Percentiles rank a stretch among this genome's conserved stretches.
These are phyloP conservation scores for Zizania palustris DNA, from an alignment of 202 grass and related monocot species.

Conservation along the genomic window DNA sequence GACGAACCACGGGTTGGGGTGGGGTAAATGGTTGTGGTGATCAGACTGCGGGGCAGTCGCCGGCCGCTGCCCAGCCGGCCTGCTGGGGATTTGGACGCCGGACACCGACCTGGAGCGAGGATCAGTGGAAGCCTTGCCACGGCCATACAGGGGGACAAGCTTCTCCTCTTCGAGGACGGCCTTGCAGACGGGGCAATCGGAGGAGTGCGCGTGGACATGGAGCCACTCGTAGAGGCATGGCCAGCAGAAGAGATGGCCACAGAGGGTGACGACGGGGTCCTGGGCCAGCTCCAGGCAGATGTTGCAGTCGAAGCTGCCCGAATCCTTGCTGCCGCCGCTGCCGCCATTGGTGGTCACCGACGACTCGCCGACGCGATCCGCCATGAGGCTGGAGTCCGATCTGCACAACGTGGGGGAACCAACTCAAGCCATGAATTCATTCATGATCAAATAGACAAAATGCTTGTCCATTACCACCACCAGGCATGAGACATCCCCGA, in stretches of 20 bases:
- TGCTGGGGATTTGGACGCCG: constrained; percentile 49
- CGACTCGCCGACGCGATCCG: constrained; percentile 35
- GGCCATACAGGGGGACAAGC: constrained; percentile 75
- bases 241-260: constrained; percentile 83
- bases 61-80: constrained; percentile 61
- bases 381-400: constrained; percentile 45
- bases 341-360: constrained; percentile 26
- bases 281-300: constrained; percentile 80
- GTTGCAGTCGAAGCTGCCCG: constrained; percentile 68
- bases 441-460: not conserved
- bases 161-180: constrained; percentile 70
- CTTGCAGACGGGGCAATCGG: constrained; percentile 87
- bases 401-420: not conserved
- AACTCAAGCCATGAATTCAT: not conserved
- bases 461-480: not conserved
- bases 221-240: constrained; percentile 85
- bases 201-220: constrained; percentile 67
- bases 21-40: constrained; percentile 46
- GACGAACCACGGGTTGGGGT: constrained; percentile 61
- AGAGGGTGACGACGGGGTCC: constrained; percentile 79
- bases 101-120: constrained; percentile 48
- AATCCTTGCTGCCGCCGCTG: not conserved
- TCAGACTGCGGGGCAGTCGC: constrained; percentile 53
- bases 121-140: constrained; percentile 48
- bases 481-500: not conserved